Evolutionary conservation across 805 yeast genomes (phyloP).

Genomic region (Candida vartiovaarae): DNA sequence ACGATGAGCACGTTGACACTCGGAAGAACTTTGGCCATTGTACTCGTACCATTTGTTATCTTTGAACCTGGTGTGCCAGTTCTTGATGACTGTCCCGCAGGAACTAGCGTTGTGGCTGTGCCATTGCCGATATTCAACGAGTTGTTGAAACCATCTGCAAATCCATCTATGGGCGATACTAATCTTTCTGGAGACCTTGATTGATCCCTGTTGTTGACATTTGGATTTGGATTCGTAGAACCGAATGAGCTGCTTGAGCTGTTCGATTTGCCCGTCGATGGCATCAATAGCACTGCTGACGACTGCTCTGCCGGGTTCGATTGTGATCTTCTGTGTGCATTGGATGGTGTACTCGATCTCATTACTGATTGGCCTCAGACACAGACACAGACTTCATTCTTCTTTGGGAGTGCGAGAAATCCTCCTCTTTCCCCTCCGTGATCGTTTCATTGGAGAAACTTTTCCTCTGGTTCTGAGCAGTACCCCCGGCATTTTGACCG

Average conservation of each 20-base stretch:
- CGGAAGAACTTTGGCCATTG: constrained; percentile 63
- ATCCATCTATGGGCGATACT: constrained; percentile 4
- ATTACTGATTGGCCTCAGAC: background rate
- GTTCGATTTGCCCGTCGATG: constrained; percentile 7
- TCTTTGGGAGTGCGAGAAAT: constrained; percentile 7
- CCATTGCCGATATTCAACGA: background rate
- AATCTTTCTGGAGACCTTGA: constrained; percentile 3
- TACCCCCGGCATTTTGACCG: too few species aligned
- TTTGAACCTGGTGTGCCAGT: constrained; percentile 2
- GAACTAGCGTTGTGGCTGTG: background rate
- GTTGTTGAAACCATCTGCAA: background rate
- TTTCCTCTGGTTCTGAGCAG: constrained; percentile 3
- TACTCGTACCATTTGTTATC: constrained; percentile 15
- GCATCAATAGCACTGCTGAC: constrained; percentile 21
- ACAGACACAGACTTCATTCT: constrained; percentile 17
- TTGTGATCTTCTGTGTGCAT: constrained; percentile 16
- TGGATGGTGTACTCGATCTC: constrained; percentile 10
- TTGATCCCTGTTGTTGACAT: background rate
- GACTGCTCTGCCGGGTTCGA: constrained; percentile 22
- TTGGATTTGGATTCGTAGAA: background rate
- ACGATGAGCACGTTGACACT: constrained; percentile 88
- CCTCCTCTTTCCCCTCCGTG: constrained; percentile 19
- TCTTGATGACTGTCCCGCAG: background rate
- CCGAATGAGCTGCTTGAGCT: background rate
- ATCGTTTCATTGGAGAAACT: constrained; percentile 19